Evolutionary conservation across 768 basidiomycete genomes (phyloP).

Genomic region (Rhodosporidiobolus sp.): DNA sequence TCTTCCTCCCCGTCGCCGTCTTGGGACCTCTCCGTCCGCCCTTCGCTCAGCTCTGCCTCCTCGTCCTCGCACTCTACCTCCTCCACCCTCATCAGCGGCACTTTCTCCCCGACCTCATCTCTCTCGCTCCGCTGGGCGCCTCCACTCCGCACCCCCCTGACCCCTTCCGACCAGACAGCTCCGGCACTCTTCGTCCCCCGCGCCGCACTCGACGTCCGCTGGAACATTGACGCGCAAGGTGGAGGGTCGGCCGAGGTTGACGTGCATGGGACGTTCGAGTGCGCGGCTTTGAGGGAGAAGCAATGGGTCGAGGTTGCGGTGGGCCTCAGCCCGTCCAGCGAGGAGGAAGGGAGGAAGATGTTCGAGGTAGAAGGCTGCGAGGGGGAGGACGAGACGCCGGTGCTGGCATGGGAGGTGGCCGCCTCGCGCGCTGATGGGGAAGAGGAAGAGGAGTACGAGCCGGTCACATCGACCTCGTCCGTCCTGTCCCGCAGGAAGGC

Average conservation of each 20-base stretch:
- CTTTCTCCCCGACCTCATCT: conserved; percentile 7
- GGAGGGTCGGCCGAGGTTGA: neutral
- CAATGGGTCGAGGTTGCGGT: conserved; percentile 22
- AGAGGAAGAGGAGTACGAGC: neutral
- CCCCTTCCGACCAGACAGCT: too few species aligned
- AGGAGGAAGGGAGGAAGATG: neutral
- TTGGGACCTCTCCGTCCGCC: conserved; percentile 32
- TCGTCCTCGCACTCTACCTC: neutral
- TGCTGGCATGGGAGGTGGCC: neutral
- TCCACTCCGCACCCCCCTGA: neutral
- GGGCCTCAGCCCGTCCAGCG: neutral
- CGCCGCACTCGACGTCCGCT: neutral
- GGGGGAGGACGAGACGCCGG: neutral
- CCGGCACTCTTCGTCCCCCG: neutral
- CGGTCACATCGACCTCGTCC: neutral
- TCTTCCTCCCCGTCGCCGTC: neutral
- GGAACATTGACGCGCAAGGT: conserved; percentile 4
- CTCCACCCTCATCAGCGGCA: conserved; percentile 13
- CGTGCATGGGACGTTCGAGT: conserved; percentile 8
- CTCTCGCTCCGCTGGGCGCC: conserved; percentile 20
- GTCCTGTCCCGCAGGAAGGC: neutral
- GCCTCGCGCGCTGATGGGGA: too few species aligned
- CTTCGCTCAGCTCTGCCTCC: conserved; percentile 9
- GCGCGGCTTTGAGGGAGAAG: conserved; percentile 18
- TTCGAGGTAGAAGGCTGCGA: too few species aligned